A percentile compares a stretch with the other conserved stretches of the same genome.
Conservation (phyloP, 2,329 filamentous ascomycete genomes). For the Eutypa lata region DNA sequence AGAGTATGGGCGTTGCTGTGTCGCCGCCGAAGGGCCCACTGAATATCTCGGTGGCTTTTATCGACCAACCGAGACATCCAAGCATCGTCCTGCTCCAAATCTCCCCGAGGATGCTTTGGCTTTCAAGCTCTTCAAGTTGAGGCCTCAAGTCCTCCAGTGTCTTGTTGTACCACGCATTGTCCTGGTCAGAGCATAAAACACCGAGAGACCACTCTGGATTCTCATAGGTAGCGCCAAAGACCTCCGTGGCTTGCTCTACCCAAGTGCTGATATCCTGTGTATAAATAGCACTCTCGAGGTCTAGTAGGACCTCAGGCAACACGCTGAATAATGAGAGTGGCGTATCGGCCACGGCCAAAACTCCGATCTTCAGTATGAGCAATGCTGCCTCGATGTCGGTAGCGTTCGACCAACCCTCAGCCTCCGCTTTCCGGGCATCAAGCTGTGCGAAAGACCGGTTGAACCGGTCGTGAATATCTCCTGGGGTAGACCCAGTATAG, state of each 20-base stretch:
- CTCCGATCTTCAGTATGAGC: slow-evolving; percentile 3
- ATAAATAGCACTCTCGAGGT: slow-evolving; percentile 2
- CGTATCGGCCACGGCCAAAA: slow-evolving; percentile 1
- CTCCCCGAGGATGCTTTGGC: slow-evolving; percentile 7
- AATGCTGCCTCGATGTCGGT: slow-evolving; percentile 11
- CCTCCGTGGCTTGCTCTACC: neutral
- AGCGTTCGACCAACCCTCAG: slow-evolving; percentile 16
- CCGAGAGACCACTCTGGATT: slow-evolving; percentile 4
- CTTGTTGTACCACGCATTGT: slow-evolving; percentile 12
- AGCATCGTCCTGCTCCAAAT: slow-evolving; percentile 6
- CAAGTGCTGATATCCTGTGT: slow-evolving; percentile 3
- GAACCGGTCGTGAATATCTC: slow-evolving; percentile 30
- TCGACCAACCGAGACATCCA: slow-evolving; percentile 10
- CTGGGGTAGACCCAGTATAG: slow-evolving; percentile 26
- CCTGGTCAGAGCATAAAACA: slow-evolving; percentile 9
- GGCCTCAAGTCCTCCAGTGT: slow-evolving; percentile 7
- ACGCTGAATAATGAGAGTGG: slow-evolving; percentile 1
- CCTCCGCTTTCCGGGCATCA: slow-evolving; percentile 9
- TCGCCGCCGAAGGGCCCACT: slow-evolving; percentile 9
- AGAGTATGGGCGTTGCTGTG: slow-evolving; percentile 11
- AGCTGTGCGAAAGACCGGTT: slow-evolving; percentile 14
- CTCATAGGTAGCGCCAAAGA: neutral
- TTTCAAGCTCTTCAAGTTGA: slow-evolving; percentile 3
- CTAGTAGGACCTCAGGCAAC: neutral
- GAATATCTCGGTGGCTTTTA: slow-evolving; percentile 9